Base-by-base conservation (phyloP, 169 alveolate genomes). In the Plasmodium coatneyi region DNA sequence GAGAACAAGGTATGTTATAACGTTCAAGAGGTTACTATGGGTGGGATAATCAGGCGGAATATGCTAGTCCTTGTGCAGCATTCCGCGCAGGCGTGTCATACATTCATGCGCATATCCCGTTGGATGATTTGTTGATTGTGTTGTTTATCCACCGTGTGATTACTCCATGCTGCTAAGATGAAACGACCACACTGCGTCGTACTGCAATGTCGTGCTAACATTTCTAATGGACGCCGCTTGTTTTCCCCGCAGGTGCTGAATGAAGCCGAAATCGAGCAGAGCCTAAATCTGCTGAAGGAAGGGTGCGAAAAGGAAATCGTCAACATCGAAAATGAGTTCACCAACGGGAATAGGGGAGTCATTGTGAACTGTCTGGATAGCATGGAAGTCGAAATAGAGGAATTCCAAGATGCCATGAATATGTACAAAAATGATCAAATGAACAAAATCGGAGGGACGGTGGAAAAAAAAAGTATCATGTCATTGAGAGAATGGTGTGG, bases 401-500 rank as follows among this genome's bases (percentile, higher is more conserved):
- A 93, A 9, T 94, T 96, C 81, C 95, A 95, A 82, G 94, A 93
- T 2, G 97, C 95, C 5, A 84, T 96, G 80, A 71, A 82, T 72
- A 60, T 83, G 28, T 96, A 96, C 84, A 95, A 92, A 82, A 94
- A 82, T 80, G 96, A 86, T 39, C 97, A 95, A 60, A 19, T 84
- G 56, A 86, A 95, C 76, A 93, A 96, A 89, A 96, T 96, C 1
- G 94, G 96, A 46, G 80, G 92, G 1, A n/a, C 84, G 0, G 93
- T 95, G 2, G 97, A 96, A 83, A 95, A 93, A 32, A 94, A 93
- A 16, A 92, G 96, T 80, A 81, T 96, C 25, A 70, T 83, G 80
- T 90, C 96, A 9, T 92, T 96, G 86, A 71, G 92, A 71, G 96
- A 95, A 89, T 96, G 97, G 97, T 92, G 95, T 49, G 76, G 56